Evolutionary conservation across 2,329 filamentous ascomycete species (phyloP), one percentile per base, ranked within the genome.

Genomic region (Apiospora hydei): DNA sequence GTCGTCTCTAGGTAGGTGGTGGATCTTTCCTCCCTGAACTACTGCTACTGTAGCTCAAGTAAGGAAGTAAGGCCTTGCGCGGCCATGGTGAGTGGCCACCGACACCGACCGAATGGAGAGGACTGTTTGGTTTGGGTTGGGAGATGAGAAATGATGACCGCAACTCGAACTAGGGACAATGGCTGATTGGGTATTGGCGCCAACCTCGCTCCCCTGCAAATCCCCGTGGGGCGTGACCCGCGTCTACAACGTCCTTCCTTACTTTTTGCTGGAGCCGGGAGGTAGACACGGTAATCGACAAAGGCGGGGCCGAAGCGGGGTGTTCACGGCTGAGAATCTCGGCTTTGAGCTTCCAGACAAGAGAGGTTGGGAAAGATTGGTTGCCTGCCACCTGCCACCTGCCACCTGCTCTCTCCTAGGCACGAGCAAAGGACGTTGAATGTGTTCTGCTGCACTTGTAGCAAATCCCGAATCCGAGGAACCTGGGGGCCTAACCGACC

Each of bases 171-270:
- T 34, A 64, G 57, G 41, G 66, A 21, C 18, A n/a, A 18, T 41
- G 26, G 26, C 26, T 24, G 34, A 30, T 44, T 67, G 38, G 38
- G 38, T 30, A 44, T 30, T 41, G 21, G 49, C 51, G 51, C 51
- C 51, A 61, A 61, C 30, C 53, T 57, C 51, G 30, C 14, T 61
- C 53, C 53, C 53, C 53, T 61, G 53, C 21, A 30, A 7, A 38
- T 61, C 53, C 53, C 53, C 53, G 53, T 61, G 53, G 53, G 53
- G 53, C 53, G 14, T 61, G 53, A 21, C 7, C 53, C 26, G 53
- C 53, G 53, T 21, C 53, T 61, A 61, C 53, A 61, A 77, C 78
- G 78, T 77, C 47, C 70, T 34, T 41, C 41, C 44, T 69, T 49
- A 53, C 51, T 51, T 66, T 43, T n/a, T 24, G 43, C 44, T 46